Evolutionary conservation across 2,329 filamentous ascomycete genomes (phyloP), one percentile per base, ranked within the genome.

Genomic region (Alternaria angustiovoidea): DNA sequence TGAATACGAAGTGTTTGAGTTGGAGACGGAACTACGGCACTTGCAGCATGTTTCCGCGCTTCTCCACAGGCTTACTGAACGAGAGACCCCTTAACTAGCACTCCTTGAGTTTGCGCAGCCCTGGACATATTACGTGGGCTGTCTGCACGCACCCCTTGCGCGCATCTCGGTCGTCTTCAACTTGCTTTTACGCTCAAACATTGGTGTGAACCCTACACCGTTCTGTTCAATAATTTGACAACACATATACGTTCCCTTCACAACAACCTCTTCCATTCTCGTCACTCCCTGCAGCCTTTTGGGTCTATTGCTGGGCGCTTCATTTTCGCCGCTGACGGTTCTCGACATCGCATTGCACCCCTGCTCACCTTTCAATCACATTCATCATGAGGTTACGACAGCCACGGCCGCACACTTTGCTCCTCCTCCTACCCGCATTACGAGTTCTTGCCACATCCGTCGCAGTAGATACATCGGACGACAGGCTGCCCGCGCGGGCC

Each of bases 351-450:
- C 47, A 49, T 32, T 22, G 18, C 48, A 57, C 51, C 59, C 59
- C 57, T 63, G 57, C 53, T 59, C 48, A 54, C 52, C 59, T 57
- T 41, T 52, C n/a, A 43, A 54, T 58, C 64, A 34, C 58, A 67
- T 59, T 54, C 73, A 71, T 68, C 67, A 91, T 91, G 89, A 88
- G 84, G 79, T 79, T 90, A 69, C 83, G 83, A 78, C 82, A 82
- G 63, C 80, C 79, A 56, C 81, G 82, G 61, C 84, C 84, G 57
- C 82, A 86, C 30, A 63, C 69, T 36, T 65, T 77, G 51, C 66
- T 78, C 43, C 76, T 91, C 24, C 77, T 91, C 51, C 81, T 91
- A 34, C 83, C 91, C 38, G 82, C 89, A 2, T 78, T 89, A 38
- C 85, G 87, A 30, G 84, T 83, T 36, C 77, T 89, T 61, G 86